Conservation (phyloP, 1,284 basidiomycete species). For the Puccinia polysora region DNA sequence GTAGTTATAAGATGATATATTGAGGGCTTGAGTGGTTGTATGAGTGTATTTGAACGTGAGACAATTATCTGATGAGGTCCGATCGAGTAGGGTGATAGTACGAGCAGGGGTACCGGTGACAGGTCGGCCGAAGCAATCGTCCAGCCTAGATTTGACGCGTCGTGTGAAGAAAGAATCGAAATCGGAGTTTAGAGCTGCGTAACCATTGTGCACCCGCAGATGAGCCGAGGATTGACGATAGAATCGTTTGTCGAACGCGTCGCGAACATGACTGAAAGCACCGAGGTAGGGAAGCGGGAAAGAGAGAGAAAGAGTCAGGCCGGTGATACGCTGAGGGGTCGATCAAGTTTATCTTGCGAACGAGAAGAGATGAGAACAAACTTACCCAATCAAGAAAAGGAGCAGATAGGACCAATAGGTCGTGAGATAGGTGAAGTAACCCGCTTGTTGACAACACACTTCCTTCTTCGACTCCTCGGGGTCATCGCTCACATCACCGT, state of each 20-base stretch:
- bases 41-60: slow-evolving; percentile 74
- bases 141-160: slow-evolving; percentile 85
- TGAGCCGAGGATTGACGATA: slow-evolving; percentile 70
- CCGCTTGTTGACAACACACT: too few relatives aligned
- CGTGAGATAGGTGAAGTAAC: slow-evolving; percentile 47
- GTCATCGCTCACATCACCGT: too few relatives aligned
- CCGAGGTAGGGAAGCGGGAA: slow-evolving; percentile 70
- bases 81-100: slow-evolving; percentile 81
- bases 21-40: slow-evolving; percentile 71
- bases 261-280: slow-evolving; percentile 80
- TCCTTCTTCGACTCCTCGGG: too few relatives aligned
- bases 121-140: slow-evolving; percentile 92
- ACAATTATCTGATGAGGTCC: slow-evolving; percentile 76
- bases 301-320: slow-evolving; percentile 44
- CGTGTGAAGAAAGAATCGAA: slow-evolving; percentile 99
- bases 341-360: background rate
- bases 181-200: slow-evolving; percentile 93
- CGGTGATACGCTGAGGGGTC: background rate
- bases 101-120: slow-evolving; percentile 92
- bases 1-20: slow-evolving; percentile 98
- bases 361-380: background rate
- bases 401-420: slow-evolving; percentile 50
- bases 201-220: slow-evolving; percentile 75
- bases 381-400: slow-evolving; percentile 40
- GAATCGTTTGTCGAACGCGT: slow-evolving; percentile 87